Base-by-base conservation (phyloP, 2,329 filamentous ascomycete species). In the Cytospora leucostoma region DNA sequence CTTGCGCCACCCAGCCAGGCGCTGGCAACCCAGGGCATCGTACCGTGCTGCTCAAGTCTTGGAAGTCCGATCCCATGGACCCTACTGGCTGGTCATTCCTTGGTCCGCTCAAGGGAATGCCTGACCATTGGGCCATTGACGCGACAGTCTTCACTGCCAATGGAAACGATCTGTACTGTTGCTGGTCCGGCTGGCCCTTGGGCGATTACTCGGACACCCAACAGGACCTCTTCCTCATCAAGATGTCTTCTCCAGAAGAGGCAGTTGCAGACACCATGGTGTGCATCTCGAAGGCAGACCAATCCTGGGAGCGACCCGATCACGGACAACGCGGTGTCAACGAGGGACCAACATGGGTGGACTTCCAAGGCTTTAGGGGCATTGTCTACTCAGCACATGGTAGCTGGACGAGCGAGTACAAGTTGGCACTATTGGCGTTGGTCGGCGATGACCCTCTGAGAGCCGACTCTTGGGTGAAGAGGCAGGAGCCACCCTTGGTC, bases 391-490 rank as follows among this genome's bases (percentile, higher is more conserved):
- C 67, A 13, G 67, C 65, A 44, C 66, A 68, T 32, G 67, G 66
- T 10, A 68, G 66, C 58, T 68, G 67, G 66, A 68, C 67, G 27
- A 68, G 67, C 59, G 67, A 68, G 38, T 68, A 68, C 58, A 67
- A 68, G 34, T 34, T 68, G 51, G 67, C 56, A 1, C 33, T 68
- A 21, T 44, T 68, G 56, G 59, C 63, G 10, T 62, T 68, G 49
- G 56, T 60, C 4, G 63, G 66, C 15, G 59, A 62, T 1, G 63
- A 68, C 34, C 67, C 67, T 13, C 60, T 68, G 15, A 57, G 56
- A 1, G 60, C 65, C 10, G 61, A 62, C 34, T 64, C 56, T 17
- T 65, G 64, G 64, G 52, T 53, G 13, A 65, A 65, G 56, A 62
- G 61, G 21, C 61, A 58, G 32, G 52, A 61, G 17, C 64, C 64